phyloP scores from a whole-genome alignment of 169 alveolate genomes.

The Plasmodium relictum region DNA sequence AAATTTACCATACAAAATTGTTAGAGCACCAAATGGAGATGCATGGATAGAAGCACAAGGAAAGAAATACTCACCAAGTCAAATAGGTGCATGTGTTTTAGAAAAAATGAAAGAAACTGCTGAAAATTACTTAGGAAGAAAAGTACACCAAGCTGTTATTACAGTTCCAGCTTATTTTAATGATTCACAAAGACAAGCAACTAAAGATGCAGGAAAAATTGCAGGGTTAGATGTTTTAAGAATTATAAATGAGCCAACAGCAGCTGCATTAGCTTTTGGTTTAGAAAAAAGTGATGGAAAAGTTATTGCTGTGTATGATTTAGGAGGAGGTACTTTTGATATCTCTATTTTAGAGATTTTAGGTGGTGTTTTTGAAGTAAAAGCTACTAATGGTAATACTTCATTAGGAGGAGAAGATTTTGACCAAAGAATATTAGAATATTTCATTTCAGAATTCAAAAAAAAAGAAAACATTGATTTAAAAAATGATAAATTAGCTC shows the following conservation, averaged over 20 bases:
- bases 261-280: conserved; percentile 99
- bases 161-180: conserved; percentile 98
- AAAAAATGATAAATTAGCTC: conserved; percentile 95
- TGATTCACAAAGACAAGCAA: conserved; percentile 97
- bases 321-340: conserved; percentile 99
- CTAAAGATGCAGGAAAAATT: conserved; percentile 97
- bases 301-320: conserved; percentile 93
- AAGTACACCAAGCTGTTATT: conserved; percentile 96
- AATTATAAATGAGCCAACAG: conserved; percentile 99
- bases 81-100: conserved; percentile 97
- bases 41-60: conserved; percentile 99
- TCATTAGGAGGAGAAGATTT: conserved; percentile 99
- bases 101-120: conserved; percentile 98
- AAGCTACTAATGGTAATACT: conserved; percentile 99
- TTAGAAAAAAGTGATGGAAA: conserved; percentile 96
- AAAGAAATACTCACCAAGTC: conserved; percentile 96
- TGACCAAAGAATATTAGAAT: conserved; percentile 95
- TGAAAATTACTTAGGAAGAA: conserved; percentile 95
- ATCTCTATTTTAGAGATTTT: conserved; percentile 97
- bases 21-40: conserved; percentile 97
- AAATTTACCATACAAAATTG: conserved; percentile 97
- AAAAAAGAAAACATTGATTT: conserved; percentile 97
- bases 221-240: conserved; percentile 96
- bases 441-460: conserved; percentile 96
- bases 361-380: conserved; percentile 99